A percentile compares a stretch with the other conserved stretches of the same genome.
Conservation (phyloP, 805 yeast species). For the Candida anglica region DNA sequence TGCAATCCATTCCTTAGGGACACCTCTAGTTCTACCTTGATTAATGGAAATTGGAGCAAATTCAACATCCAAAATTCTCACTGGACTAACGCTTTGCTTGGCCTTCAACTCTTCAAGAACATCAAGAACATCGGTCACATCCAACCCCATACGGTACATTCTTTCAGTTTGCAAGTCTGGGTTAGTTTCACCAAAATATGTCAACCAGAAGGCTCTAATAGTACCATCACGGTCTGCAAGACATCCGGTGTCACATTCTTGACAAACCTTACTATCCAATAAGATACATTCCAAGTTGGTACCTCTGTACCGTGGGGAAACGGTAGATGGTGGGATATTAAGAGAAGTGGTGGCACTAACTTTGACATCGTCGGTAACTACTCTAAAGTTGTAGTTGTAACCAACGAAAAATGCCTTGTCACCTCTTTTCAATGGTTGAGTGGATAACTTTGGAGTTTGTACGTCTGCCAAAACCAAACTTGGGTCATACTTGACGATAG, state of each 20-base stretch:
- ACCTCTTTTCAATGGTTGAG: constrained; percentile 62
- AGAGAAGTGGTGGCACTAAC: constrained; percentile 75
- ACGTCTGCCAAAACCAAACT: constrained; percentile 66
- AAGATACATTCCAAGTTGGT: constrained; percentile 76
- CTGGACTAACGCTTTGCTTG: constrained; percentile 18
- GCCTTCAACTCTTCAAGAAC: constrained; percentile 55
- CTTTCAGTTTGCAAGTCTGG: constrained; percentile 48
- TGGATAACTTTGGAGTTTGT: constrained; percentile 59
- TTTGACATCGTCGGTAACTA: constrained; percentile 69
- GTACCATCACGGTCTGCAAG: constrained; percentile 74
- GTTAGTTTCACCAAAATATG: constrained; percentile 72
- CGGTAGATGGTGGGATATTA: constrained; percentile 64
- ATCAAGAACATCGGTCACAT: constrained; percentile 58
- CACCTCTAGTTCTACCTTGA: constrained; percentile 83
- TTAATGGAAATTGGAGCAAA: constrained; percentile 63
- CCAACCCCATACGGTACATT: constrained; percentile 70
- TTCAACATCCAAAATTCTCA: constrained; percentile 76
- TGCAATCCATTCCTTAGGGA: constrained; percentile 76
- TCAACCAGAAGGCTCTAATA: constrained; percentile 80
- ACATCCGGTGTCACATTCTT: constrained; percentile 77
- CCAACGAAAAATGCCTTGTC: constrained; percentile 79
- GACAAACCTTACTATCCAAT: constrained; percentile 67
- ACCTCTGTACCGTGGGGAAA: constrained; percentile 79
- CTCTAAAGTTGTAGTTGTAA: constrained; percentile 63
- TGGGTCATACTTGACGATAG: constrained; percentile 81